phyloP scores from a whole-genome alignment of 768 basidiomycete genomes.

The Tylopilus balloui region DNA sequence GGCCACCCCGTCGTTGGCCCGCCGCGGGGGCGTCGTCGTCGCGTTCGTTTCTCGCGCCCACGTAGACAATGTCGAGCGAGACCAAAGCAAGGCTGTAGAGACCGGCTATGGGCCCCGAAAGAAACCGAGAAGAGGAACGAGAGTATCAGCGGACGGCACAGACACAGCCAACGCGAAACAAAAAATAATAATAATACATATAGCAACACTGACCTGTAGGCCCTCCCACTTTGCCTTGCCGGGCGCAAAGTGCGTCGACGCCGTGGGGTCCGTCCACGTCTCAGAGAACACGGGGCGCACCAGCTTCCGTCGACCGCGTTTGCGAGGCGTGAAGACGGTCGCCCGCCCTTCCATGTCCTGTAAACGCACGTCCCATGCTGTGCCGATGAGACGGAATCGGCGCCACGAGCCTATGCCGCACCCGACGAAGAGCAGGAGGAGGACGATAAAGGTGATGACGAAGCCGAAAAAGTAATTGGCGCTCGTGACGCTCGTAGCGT shows the following conservation, averaged over 20 bases:
- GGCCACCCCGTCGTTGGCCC: not conserved
- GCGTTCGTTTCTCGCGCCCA: not conserved
- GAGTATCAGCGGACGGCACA: not conserved
- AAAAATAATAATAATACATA: not conserved
- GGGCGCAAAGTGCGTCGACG: not conserved
- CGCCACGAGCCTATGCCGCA: conserved; percentile 48
- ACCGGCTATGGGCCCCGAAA: conserved; percentile 15
- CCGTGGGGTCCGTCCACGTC: conserved; percentile 12
- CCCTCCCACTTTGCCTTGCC: conserved; percentile 8
- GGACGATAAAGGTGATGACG: conserved; percentile 30
- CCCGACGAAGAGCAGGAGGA: conserved; percentile 46
- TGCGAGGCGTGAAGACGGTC: conserved; percentile 1
- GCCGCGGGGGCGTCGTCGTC: not conserved
- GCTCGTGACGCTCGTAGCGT: conserved; percentile 5
- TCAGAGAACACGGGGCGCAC: conserved; percentile 20
- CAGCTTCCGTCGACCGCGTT: conserved; percentile 16
- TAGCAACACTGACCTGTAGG: conserved; percentile 21
- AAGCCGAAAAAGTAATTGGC: conserved; percentile 34
- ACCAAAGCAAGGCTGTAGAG: conserved; percentile 19
- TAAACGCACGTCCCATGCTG: conserved; percentile 19
- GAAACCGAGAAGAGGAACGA: not conserved
- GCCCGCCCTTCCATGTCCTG: conserved; percentile 12
- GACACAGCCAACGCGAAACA: not conserved
- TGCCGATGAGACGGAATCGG: conserved; percentile 24
- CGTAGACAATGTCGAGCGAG: conserved; percentile 4